Base-by-base conservation (phyloP, 2,329 filamentous ascomycete species). In the Xylaria sp. region DNA sequence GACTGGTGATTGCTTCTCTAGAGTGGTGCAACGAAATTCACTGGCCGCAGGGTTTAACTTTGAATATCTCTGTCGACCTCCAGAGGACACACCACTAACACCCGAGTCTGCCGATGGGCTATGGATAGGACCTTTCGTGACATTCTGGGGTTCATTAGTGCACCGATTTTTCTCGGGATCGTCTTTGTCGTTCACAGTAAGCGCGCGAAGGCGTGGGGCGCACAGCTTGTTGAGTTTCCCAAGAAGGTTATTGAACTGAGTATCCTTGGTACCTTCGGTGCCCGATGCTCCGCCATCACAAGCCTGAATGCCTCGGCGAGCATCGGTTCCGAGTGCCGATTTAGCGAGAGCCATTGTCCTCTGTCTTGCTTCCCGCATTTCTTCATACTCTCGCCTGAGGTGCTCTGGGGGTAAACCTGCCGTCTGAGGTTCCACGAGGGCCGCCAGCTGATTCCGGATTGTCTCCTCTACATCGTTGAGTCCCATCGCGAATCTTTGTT, bases 11-110 rank as follows among this genome's bases (percentile, higher is more conserved):
- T 60, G 50, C 34, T 67, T 56, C 39, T 65, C 39, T 28, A 48
- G 60, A 3, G 39, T 3, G n/a, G 61, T 12, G 52, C 37, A 66
- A 25, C 48, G 65, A 58, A 78, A 78, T 46, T 78, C 76, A 7
- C 67, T 28, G 12, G 77, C 77, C 51, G 69, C 46, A 1, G 77
- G 77, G 63, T 78, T 78, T 66, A 78, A 46, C 0, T 52, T 67
- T 18, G 60, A 72, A 15, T 54, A 54, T 63, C 67, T 69, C 51
- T 64, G 67, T 37, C 62, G 60, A n/a, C 54, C 50, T 46, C 37
- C 39, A 25, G 56, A 51, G 9, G 71, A 67, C 25, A 72, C 13
- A 31, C 69, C 71, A 65, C 71, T 69, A 63, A 75, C 59, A 18
- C 54, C 70, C 10, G 72, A 73, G 61, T 73, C 73, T 37, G 13